These are phyloP conservation scores for Staphylotrichum tortipilum DNA, from an alignment of 495 filamentous ascomycete genomes.

Conservation along the genomic window DNA sequence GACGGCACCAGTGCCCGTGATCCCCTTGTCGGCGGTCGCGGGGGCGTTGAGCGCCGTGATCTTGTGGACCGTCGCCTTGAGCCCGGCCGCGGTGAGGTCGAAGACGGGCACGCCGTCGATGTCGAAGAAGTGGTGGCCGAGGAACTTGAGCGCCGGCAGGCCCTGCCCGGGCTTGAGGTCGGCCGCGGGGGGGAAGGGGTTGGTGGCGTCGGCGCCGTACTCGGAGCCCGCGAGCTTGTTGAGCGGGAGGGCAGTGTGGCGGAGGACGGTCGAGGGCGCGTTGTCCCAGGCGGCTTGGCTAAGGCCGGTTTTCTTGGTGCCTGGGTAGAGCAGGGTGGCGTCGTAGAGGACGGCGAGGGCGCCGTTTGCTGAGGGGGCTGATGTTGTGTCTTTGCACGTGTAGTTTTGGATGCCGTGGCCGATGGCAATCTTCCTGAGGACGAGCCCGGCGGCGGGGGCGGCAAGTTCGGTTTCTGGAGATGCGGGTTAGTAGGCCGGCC, in stretches of 20 bases:
- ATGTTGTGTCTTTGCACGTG: conserved; percentile 40
- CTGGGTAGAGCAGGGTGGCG: conserved; percentile 39
- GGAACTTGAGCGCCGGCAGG: conserved; percentile 23
- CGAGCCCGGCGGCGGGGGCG: conserved; percentile 34
- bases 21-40: conserved; percentile 46
- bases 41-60: conserved; percentile 18
- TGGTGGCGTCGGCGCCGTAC: conserved; percentile 26
- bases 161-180: conserved; percentile 25
- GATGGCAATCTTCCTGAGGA: conserved; percentile 54
- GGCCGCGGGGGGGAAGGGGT: conserved; percentile 34
- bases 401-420: conserved; percentile 76
- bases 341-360: conserved; percentile 64
- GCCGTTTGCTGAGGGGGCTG: conserved; percentile 38
- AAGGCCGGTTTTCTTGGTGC: conserved; percentile 23
- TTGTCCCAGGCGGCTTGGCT: conserved; percentile 18
- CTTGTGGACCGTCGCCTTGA: conserved; percentile 36
- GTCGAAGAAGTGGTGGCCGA: conserved; percentile 64
- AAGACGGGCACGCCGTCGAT: conserved; percentile 45
- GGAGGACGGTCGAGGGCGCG: conserved; percentile 28
- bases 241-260: conserved; percentile 27
- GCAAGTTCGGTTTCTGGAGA: conserved; percentile 34
- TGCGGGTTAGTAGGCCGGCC: conserved; percentile 10
- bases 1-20: conserved; percentile 44
- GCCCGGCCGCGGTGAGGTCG: conserved; percentile 34
- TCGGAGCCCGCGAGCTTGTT: conserved; percentile 28